Conservation (phyloP, 169 alveolate genomes). For the Eimeria falciformis region DNA sequence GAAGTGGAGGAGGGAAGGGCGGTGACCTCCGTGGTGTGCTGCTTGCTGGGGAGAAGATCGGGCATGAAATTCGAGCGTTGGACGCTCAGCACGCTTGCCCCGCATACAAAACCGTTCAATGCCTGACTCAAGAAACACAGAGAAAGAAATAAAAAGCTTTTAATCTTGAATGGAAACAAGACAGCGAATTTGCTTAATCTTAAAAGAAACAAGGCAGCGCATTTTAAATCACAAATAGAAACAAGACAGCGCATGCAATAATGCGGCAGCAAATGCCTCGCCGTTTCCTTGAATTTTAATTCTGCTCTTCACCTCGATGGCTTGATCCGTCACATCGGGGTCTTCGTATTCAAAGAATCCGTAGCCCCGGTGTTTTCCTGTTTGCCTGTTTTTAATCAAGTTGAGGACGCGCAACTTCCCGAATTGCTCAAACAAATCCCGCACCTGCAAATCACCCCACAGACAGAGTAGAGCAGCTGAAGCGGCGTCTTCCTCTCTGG, state of each 20-base stretch:
- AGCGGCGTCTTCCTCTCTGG: no score
- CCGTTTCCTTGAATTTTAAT: no score
- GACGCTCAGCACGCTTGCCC: constrained; percentile 74
- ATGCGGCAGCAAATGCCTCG: no score
- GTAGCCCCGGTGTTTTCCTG: constrained; percentile 90
- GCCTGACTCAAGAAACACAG: constrained; percentile 48
- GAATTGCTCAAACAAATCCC: constrained; percentile 86
- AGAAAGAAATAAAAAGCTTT: not conserved
- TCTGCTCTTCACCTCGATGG: constrained; percentile 87
- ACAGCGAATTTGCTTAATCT: no score
- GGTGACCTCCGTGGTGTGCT: constrained; percentile 84
- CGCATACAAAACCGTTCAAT: constrained; percentile 78
- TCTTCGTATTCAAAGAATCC: constrained; percentile 92
- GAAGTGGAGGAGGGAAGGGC: constrained; percentile 89
- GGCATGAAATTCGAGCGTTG: constrained; percentile 77
- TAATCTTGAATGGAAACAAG: not conserved
- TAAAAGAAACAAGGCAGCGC: no score
- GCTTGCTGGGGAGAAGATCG: constrained; percentile 8
- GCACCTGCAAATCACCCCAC: constrained; percentile 63
- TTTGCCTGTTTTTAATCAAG: constrained; percentile 86
- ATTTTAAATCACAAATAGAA: not conserved
- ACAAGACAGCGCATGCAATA: no score
- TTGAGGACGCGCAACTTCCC: constrained; percentile 86
- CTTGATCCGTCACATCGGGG: constrained; percentile 87
- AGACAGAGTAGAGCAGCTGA: not conserved